Evolutionary conservation across 768 basidiomycete genomes (phyloP), one percentile per base, ranked within the genome.

Genomic region (Tricholomella constricta): DNA sequence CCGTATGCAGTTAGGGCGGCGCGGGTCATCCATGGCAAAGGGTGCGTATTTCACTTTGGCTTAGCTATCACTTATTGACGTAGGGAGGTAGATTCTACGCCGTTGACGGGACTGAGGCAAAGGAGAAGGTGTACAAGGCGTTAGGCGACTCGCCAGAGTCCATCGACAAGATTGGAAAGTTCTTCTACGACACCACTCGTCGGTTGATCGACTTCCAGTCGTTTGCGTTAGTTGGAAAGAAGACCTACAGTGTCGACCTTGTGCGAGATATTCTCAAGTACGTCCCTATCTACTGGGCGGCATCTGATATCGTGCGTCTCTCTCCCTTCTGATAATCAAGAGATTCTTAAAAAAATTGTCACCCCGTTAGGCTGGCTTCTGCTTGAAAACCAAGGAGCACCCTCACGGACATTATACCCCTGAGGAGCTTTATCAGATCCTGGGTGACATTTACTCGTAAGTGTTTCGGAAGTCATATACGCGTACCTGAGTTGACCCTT

Each of bases 401-500:
- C 72, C 75, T 20, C 60, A 73, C n/a, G 89, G 86, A n/a, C 70
- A 72, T 31, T 89, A 82, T 61, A 86, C 86, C 2, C 76, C 85
- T 27, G 59, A 70, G 37, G 79, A 89, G 61, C 69, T 93, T 38
- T 88, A 80, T 57, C 68, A 75, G 15, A 83, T 85, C 34, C 77
- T 91, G 7, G 75, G 79, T 22, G 84, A 88, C 19, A 86, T 92
- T 46, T 92, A 91, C 67, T 70, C 81, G 84, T 89, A 53, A 58
- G 84, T 69, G 4, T 23, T 29, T 49, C 37, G 4, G 26, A 45
- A 41, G 11, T 11, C 6, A 4, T 19, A 26, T 20, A 19, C 23
- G 19, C 11, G 14, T 17, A n/a, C 25, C 14, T 19, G 4, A 26
- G 42, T n/a, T 29, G 17, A 40, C n/a, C 51, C n/a, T 48, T 15